phyloP scores from a whole-genome alignment of 805 yeast species.

The Zygoascus tannicola region DNA sequence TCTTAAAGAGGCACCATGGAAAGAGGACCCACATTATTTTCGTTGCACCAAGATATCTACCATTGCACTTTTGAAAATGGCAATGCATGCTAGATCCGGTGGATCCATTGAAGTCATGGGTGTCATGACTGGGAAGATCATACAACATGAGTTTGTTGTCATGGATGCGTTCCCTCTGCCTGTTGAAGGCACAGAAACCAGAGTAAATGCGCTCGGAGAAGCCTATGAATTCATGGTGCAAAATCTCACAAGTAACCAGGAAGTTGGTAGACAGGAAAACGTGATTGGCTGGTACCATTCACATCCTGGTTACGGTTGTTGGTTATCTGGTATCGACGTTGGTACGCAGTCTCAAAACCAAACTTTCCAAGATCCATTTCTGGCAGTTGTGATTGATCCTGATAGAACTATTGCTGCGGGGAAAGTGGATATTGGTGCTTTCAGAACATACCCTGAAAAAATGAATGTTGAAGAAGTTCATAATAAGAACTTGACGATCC shows the following conservation, averaged over 20 bases:
- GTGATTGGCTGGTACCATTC: constrained; percentile 97
- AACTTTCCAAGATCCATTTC: constrained; percentile 81
- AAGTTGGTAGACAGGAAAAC: constrained; percentile 47
- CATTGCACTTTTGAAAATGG: constrained; percentile 64
- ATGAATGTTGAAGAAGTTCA: constrained; percentile 6
- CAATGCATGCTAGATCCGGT: constrained; percentile 72
- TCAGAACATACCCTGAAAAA: constrained; percentile 54
- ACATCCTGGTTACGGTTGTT: constrained; percentile 96
- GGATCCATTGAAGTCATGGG: constrained; percentile 94
- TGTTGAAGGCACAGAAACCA: constrained; percentile 90
- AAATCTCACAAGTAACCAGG: constrained; percentile 50
- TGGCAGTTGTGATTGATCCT: constrained; percentile 86
- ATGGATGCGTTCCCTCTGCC: constrained; percentile 82
- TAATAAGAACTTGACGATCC: constrained; percentile 25
- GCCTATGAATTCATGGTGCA: constrained; percentile 93
- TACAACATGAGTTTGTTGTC: constrained; percentile 40
- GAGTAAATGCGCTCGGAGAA: constrained; percentile 90
- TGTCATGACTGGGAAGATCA: constrained; percentile 73
- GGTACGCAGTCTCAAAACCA: constrained; percentile 82
- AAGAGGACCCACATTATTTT: constrained; percentile 49
- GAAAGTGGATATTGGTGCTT: constrained; percentile 78
- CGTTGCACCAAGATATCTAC: constrained; percentile 55
- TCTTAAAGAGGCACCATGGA: constrained; percentile 28
- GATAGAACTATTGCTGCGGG: constrained; percentile 53
- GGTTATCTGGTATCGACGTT: constrained; percentile 91